phyloP scores from a whole-genome alignment of 164 flowering plant species.

The Sextonia rubra region DNA sequence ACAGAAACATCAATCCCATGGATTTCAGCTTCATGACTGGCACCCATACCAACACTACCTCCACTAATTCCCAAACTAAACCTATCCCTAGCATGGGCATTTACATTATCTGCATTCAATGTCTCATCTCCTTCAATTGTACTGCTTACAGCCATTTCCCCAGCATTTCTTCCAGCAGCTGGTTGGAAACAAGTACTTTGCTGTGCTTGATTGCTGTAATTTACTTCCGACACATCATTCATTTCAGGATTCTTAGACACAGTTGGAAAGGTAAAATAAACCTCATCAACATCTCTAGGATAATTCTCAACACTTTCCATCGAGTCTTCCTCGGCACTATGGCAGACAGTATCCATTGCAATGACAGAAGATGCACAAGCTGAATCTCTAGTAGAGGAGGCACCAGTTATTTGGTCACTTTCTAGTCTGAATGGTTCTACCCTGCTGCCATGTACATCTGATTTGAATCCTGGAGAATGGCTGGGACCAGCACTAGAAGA shows the following conservation, averaged over 20 bases:
- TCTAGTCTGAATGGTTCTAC: slow-evolving; percentile 44
- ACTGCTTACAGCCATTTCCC: slow-evolving; percentile 84
- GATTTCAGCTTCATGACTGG: slow-evolving; percentile 98
- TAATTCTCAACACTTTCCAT: slow-evolving; percentile 98
- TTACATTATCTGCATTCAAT: slow-evolving; percentile 66
- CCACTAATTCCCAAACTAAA: slow-evolving; percentile 91
- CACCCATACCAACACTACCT: slow-evolving; percentile 99
- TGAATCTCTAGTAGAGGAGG: slow-evolving; percentile 64
- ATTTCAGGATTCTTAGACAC: slow-evolving; percentile 46
- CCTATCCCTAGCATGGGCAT: slow-evolving; percentile 67
- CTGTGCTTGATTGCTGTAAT: slow-evolving; percentile 88
- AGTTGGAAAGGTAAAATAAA: slow-evolving; percentile 61
- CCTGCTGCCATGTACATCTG: slow-evolving; percentile 49
- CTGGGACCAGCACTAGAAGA: slow-evolving; percentile 92
- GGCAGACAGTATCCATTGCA: slow-evolving; percentile 90
- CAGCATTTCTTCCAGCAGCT: slow-evolving; percentile 46
- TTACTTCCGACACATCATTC: slow-evolving; percentile 83
- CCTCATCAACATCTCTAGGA: slow-evolving; percentile 80
- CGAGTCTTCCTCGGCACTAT: slow-evolving; percentile 65
- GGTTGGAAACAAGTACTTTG: slow-evolving; percentile 80
- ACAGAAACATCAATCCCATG: slow-evolving; percentile 79
- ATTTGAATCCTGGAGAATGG: slow-evolving; percentile 51
- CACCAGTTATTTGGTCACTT: slow-evolving; percentile 37
- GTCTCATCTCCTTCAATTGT: slow-evolving; percentile 87
- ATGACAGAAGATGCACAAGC: slow-evolving; percentile 91